phyloP scores from a whole-genome alignment of 129 eudicot genomes.

The Lonicera japonica region DNA sequence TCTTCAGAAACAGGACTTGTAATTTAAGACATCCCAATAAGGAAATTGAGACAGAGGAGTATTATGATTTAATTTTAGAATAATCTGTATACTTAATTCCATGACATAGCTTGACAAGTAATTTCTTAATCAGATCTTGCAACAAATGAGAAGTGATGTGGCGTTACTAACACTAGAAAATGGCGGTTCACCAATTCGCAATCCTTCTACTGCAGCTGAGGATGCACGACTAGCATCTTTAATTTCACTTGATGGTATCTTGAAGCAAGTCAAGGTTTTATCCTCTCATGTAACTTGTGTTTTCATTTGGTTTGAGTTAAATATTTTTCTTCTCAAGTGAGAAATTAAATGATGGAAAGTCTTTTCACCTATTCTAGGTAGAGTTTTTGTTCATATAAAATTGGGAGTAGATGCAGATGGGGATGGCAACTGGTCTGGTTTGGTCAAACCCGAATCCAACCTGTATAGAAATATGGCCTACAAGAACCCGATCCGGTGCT shows the following conservation, averaged over 20 bases:
- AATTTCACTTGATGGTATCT: conserved; percentile 83
- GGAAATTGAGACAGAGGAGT: not conserved
- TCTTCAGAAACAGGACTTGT: too few relatives aligned
- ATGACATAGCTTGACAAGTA: not conserved
- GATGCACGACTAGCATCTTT: conserved; percentile 98
- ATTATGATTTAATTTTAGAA: not conserved
- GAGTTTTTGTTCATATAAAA: too few relatives aligned
- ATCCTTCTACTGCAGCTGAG: conserved; percentile 99
- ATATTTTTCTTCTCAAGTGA: not conserved
- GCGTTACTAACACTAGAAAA: conserved; percentile 65
- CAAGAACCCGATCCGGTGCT: too few relatives aligned
- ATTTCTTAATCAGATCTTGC: conserved; percentile 52
- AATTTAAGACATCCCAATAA: too few relatives aligned
- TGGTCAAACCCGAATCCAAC: too few relatives aligned
- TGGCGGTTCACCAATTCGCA: conserved; percentile 75
- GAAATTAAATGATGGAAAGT: not conserved
- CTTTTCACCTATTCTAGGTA: too few relatives aligned
- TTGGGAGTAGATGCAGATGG: too few relatives aligned
- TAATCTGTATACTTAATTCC: not conserved
- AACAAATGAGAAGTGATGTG: conserved; percentile 84
- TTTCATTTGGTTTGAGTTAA: not conserved
- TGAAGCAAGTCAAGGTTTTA: conserved; percentile 88
- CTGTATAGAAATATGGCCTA: too few relatives aligned
- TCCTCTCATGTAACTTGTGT: conserved; percentile 3
- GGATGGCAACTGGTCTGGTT: too few relatives aligned